Base-by-base conservation (phyloP, 2,329 filamentous ascomycete genomes). In the Furcasterigmium furcatum region DNA sequence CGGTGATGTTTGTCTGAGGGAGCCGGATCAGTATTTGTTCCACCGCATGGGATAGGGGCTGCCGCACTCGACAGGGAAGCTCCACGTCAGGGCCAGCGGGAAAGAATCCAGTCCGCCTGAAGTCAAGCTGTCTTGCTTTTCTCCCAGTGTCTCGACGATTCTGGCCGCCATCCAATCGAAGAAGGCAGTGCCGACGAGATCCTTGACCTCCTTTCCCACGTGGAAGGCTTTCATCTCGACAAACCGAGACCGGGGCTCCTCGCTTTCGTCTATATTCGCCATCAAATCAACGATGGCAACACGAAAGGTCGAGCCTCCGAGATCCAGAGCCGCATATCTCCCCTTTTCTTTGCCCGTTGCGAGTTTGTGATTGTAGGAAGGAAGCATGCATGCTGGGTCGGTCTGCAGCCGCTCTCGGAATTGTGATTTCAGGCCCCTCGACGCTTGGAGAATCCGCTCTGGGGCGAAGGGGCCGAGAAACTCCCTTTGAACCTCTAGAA, bases 91-190 rank as follows among this genome's bases (percentile, higher is more conserved):
- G 2, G 82, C 82, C 65, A 84, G 70, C n/a, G n/a, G 8, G 74
- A 74, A 43, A 86, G 64, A 22, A 75, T n/a, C 30, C 16, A 13
- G 8, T 32, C 30, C 2, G 3, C 71, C 3, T 67, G 61, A 18
- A 68, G 65, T 4, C 62, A 13, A 32, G n/a, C n/a, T n/a, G n/a
- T n/a, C n/a, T n/a, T n/a, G n/a, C n/a, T 7, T 32, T n/a, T 67
- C 63, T 9, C 67, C 62, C 12, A 86, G 64, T 2, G 80, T 81
- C 42, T 84, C 75, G 41, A 68, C 60, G 54, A 86, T 82, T 51
- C 72, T 74, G 38, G 70, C 67, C 1, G 82, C 82, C 74, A 86
- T 83, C 83, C 83, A 87, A 58, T 82, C 74, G 53, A 87, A 87
- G 56, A 87, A 85, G 1, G 62, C 69, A 54, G 74, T 73, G 14